These are phyloP conservation scores for Medicago truncatula DNA, from an alignment of 306 rosid species.

Conservation along the genomic window MtrunA17r5.0-ANR NC_053047.1:4356501-4357000, in stretches of 20 bases:
- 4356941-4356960: too few species aligned
- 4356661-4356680: constrained; percentile 68
- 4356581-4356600: constrained; percentile 15
- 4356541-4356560: not conserved
- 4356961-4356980: not conserved
- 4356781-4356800: constrained; percentile 69
- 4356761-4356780: constrained; percentile 86
- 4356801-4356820: not conserved
- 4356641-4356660: constrained; percentile 74
- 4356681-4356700: constrained; percentile 64
- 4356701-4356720: constrained; percentile 69
- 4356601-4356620: not conserved
- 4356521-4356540: not conserved
- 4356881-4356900: not conserved
- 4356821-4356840: not conserved
- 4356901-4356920: not conserved
- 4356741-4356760: constrained; percentile 84
- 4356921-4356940: not conserved
- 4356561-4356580: constrained; percentile 21
- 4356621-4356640: constrained; percentile 77
- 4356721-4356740: constrained; percentile 93
- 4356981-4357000: not conserved
- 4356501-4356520: constrained; percentile 5
- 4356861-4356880: not conserved
- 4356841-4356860: not conserved